Base-by-base conservation (phyloP, 768 basidiomycete species). In the Suillus paluster region DNA sequence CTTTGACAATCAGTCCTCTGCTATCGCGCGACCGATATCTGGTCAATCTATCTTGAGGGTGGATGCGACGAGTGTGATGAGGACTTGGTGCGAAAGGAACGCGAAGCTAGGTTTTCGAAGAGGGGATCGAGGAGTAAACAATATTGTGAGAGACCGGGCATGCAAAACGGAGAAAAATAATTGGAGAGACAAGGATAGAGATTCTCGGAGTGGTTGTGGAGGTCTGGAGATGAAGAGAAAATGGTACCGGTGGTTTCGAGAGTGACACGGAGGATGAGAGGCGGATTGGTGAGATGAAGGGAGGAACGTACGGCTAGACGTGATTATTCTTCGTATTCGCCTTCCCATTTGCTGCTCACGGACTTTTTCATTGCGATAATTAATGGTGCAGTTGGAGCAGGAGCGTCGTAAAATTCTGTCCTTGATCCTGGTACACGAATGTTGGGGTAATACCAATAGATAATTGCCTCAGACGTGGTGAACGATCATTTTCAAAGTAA, bases 291-390 rank as follows among this genome's bases (percentile, higher is more conserved):
- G 36, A 36, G 36, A 36, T 9, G 11, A 36, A 36, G 11, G 10
- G 10, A 8, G 9, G 11, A 12, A 11, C 36, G 36, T 36, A 36
- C 36, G 11, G 36, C 10, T 36, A 11, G 36, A 36, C 2, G 11
- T 36, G 10, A 11, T 36, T 88, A 88, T 0, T 96, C 94, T 70
- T 92, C 92, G 70, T 97, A 96, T 75, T 97, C 96, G 52, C 92
- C 96, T 64, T 89, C 90, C 89, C 92, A 97, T 76, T 90, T 93
- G 62, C 78, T 83, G 74, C 84, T 88, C 58, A 70, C 77, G 25
- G 76, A 67, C 44, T 60, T 62, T 27, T 64, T 69, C 11, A 27
- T 50, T 34, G 61, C 58, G 53, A n/a, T n/a, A n/a, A 63, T 64
- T 12, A 64, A 75, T 48, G 68, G 67, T 11, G 70, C 59, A 19